Evolutionary conservation across 768 basidiomycete species (phyloP), one percentile per base, ranked within the genome.

Genomic region (Exidia glandulosa): DNA sequence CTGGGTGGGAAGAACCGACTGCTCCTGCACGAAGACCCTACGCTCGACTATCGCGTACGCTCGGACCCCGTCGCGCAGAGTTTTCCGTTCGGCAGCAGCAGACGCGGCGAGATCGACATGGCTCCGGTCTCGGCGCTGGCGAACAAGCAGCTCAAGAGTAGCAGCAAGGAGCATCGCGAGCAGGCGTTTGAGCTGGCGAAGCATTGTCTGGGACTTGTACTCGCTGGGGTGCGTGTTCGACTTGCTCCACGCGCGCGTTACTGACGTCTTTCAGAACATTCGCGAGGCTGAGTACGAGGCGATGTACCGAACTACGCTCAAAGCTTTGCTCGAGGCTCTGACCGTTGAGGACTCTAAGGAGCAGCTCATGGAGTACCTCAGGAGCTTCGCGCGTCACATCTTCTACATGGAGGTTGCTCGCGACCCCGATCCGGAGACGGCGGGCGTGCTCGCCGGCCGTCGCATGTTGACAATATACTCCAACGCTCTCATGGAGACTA

Each of bases 1-100:
- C 76, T 99, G 3, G 96, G 96, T 6, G 96, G 96, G 1, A 77
- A 96, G 56, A 99, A 98, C 71, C 80, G 96, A 30, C 83, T 89
- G 41, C 77, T 97, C 61, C 75, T 96, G 60, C 83, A 86, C 60
- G 87, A 88, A 63, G 88, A 94, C 56, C 88, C 90, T 1, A 71
- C 81, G 25, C 74, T 99, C 57, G 79, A 81, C 36, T 95, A 86
- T 70, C 80, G 79, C 12, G 76, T 85, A 55, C 80, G 84, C 63
- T 84, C 86, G 0, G 83, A 89, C 33, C 78, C 86, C 2, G 84
- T 92, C 2, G 84, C 80, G 64, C 74, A 90, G 50, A 71, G 80
- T 1, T 74, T 98, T 41, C 86, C 86, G 5, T 94, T 97, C 65
- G 81, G 80, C 25, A 76, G 75, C 55, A 88, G 87, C 19, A 80